Evolutionary conservation across 2,329 filamentous ascomycete species (phyloP).

Genomic region (Knufia petricola): DNA sequence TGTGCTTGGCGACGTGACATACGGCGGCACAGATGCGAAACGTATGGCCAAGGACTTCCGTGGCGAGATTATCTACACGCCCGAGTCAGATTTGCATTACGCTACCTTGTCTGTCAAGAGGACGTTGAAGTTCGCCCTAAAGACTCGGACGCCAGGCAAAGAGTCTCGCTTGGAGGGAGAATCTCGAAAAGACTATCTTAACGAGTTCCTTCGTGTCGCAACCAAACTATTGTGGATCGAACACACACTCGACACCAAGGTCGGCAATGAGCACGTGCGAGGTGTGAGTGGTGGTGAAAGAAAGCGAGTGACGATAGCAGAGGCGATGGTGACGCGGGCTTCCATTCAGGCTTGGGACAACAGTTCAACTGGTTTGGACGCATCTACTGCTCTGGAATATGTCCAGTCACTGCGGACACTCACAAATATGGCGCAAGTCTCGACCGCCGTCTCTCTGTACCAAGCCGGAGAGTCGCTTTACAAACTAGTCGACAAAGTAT

Average conservation of each 20-base stretch:
- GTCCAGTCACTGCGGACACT: conserved; percentile 56
- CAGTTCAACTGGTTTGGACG: conserved; percentile 62
- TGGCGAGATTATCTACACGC: conserved; percentile 56
- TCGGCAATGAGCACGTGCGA: conserved; percentile 64
- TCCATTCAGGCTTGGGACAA: conserved; percentile 71
- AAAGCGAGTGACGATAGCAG: conserved; percentile 42
- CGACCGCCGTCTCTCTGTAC: conserved; percentile 60
- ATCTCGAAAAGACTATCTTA: conserved; percentile 49
- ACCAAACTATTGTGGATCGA: conserved; percentile 64
- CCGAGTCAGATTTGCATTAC: conserved; percentile 69
- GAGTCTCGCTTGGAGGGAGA: conserved; percentile 52
- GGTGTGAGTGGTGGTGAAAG: conserved; percentile 63
- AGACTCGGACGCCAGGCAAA: conserved; percentile 57
- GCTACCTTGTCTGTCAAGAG: conserved; percentile 67
- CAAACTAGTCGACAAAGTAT: conserved; percentile 56
- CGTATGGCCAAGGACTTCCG: conserved; percentile 42
- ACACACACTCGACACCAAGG: conserved; percentile 62
- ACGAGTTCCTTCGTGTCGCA: conserved; percentile 56
- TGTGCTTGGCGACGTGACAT: conserved; percentile 45
- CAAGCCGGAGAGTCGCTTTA: conserved; percentile 50
- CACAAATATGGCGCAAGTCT: conserved; percentile 53
- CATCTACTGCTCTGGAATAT: conserved; percentile 64
- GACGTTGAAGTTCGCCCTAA: conserved; percentile 63
- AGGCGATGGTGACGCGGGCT: conserved; percentile 60
- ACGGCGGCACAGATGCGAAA: conserved; percentile 47